Percentiles rank a stretch among this genome's conserved stretches.
phyloP scores from a whole-genome alignment of 2,329 filamentous ascomycete genomes.

The Phoma sp. region DNA sequence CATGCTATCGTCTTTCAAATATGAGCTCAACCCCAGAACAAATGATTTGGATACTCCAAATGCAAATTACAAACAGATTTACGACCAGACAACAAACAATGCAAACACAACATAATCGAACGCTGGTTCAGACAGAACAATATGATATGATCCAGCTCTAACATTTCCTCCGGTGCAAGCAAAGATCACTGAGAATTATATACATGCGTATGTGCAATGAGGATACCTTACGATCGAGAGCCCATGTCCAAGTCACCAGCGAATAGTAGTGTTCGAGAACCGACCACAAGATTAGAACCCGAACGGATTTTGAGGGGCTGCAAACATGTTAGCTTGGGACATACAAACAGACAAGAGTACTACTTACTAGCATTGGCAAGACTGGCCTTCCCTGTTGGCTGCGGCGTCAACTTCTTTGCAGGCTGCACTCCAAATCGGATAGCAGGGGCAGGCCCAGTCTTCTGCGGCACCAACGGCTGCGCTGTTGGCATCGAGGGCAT shows the following conservation, averaged over 20 bases:
- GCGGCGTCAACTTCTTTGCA: constrained; percentile 79
- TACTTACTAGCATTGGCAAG: constrained; percentile 96
- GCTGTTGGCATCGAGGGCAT: constrained; percentile 51
- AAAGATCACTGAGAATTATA: constrained; percentile 18
- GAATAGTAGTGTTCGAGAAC: neutral
- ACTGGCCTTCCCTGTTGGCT: constrained; percentile 92
- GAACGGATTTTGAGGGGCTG: constrained; percentile 74
- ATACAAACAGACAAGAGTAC: neutral
- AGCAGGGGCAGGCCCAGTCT: constrained; percentile 84
- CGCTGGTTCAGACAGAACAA: neutral
- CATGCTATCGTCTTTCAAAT: constrained; percentile 4
- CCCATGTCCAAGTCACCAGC: neutral
- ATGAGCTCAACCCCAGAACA: neutral
- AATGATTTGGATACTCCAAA: neutral
- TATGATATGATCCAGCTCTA: constrained; percentile 6
- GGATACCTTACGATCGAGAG: constrained; percentile 3
- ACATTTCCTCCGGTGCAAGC: neutral
- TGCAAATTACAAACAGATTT: constrained; percentile 7
- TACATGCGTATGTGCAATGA: constrained; percentile 21
- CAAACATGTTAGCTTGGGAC: constrained; percentile 39
- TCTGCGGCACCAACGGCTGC: constrained; percentile 74
- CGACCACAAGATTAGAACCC: constrained; percentile 61
- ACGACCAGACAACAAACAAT: neutral
- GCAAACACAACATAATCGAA: neutral
- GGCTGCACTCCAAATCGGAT: constrained; percentile 84